Base-by-base conservation (phyloP, 2,329 filamentous ascomycete species). In the Magnaporthiopsis incrustans region DNA sequence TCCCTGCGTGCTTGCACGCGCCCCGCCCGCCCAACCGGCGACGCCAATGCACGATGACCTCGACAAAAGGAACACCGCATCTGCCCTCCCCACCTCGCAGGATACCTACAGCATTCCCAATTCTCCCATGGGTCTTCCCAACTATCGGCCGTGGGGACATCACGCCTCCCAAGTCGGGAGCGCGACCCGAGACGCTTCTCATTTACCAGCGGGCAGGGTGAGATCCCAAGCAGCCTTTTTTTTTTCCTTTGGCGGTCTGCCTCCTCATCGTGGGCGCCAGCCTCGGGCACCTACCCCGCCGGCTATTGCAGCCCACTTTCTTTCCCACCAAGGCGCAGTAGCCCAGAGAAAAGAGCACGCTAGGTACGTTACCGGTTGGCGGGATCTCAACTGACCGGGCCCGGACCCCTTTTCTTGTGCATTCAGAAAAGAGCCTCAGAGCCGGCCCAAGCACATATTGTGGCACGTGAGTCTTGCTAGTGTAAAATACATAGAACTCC, bases 21-120 rank as follows among this genome's bases (percentile, higher is more conserved):
- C 44, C 44, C 44, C 22, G 44, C 18, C 44, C 8, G 44, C 7
- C 44, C 44, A 53, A 53, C 44, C 44, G 44, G 44, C 44, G 64
- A 35, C 62, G 64, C 64, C 64, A 56, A 64, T 64, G 64, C 64
- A 64, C 59, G 56, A 64, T 63, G 57, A 64, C 58, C 58, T 60
- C 58, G 58, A 33, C 26, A 5, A 33, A 33, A 32, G 26, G 22
- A 60, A 35, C 30, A 18, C 22, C 8, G 44, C 44, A 53, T 53
- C 7, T 53, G 7, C 44, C 4, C n/a, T 53, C 44, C 44, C 44
- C 44, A 53, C 44, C 44, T 53, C 44, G 44, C 22, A n/a, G 44
- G 7, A 25, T 22, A 22, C 44, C n/a, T 25, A 53, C n/a, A 53
- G 10, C 44, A n/a, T 25, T 22, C 44, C 18, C 44, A 53, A 53